phyloP scores from a whole-genome alignment of 139 green algal species.

The Pycnococcus provasolii region DNA sequence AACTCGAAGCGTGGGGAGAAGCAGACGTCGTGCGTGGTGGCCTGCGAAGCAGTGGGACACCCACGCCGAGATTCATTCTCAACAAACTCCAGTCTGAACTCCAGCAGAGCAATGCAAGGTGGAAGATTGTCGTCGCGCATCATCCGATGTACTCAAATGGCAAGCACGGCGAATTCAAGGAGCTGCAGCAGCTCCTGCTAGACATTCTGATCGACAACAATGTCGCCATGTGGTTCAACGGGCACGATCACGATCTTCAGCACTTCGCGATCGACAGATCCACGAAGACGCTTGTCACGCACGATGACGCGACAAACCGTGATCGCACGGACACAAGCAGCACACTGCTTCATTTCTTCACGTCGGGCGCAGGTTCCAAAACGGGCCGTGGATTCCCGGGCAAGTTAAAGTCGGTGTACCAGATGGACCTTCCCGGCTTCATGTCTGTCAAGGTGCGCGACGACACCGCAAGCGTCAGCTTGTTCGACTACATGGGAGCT shows the following conservation, averaged over 20 bases:
- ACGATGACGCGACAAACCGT: not conserved
- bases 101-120: conserved; percentile 15
- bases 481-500: too few species aligned
- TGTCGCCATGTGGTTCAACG: conserved; percentile 33
- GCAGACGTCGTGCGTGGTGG: conserved; percentile 14
- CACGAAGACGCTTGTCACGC: not conserved
- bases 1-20: not conserved
- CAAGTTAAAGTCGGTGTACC: too few species aligned
- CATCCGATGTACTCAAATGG: conserved; percentile 30
- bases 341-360: conserved; percentile 15
- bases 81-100: conserved; percentile 8
- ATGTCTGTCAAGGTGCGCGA: too few species aligned
- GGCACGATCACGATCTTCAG: conserved; percentile 33
- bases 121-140: conserved; percentile 38
- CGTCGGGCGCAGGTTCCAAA: conserved; percentile 29
- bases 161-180: conserved; percentile 25
- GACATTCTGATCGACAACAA: conserved; percentile 24
- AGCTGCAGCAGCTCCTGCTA: conserved; percentile 28
- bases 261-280: conserved; percentile 11
- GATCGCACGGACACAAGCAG: not conserved
- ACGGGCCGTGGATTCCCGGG: not conserved
- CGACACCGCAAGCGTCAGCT: too few species aligned
- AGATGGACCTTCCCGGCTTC: too few species aligned
- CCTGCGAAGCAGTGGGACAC: not conserved
- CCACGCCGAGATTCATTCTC: not conserved